Conservation (phyloP, 495 filamentous ascomycete genomes). For the Neurospora sp. region DNA sequence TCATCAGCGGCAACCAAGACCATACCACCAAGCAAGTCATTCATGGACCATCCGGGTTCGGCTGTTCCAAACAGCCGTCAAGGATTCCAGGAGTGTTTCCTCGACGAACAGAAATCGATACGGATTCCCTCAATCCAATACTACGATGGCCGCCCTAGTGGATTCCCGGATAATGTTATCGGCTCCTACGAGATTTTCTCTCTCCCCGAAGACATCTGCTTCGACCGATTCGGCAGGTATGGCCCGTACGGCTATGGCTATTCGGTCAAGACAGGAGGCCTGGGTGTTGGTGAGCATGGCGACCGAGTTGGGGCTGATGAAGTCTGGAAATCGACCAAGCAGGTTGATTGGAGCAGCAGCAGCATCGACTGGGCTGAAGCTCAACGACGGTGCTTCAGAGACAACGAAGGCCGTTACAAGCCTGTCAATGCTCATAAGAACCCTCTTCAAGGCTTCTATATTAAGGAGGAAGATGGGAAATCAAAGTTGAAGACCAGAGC, state of each 20-base stretch:
- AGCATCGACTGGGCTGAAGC: slow-evolving; percentile 63
- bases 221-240: slow-evolving; percentile 80
- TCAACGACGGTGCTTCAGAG: slow-evolving; percentile 57
- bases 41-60: slow-evolving; percentile 55
- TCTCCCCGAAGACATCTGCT: slow-evolving; percentile 80
- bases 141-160: slow-evolving; percentile 62
- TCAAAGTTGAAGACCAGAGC: slow-evolving; percentile 2
- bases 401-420: slow-evolving; percentile 64
- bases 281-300: slow-evolving; percentile 67
- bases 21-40: slow-evolving; percentile 61
- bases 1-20: slow-evolving; percentile 57
- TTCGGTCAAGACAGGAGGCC: slow-evolving; percentile 60
- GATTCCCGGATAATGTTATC: slow-evolving; percentile 72
- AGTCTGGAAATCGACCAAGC: slow-evolving; percentile 56
- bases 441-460: slow-evolving; percentile 34
- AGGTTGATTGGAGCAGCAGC: slow-evolving; percentile 61
- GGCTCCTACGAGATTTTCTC: slow-evolving; percentile 75
- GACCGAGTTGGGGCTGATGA: slow-evolving; percentile 64
- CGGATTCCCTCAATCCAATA: slow-evolving; percentile 57
- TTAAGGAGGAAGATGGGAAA: slow-evolving; percentile 16
- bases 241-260: slow-evolving; percentile 91
- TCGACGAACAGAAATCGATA: slow-evolving; percentile 53
- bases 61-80: slow-evolving; percentile 36
- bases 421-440: slow-evolving; percentile 21
- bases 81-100: slow-evolving; percentile 60